phyloP scores from a whole-genome alignment of 495 filamentous ascomycete genomes.

The Xylaria bambusicola region DNA sequence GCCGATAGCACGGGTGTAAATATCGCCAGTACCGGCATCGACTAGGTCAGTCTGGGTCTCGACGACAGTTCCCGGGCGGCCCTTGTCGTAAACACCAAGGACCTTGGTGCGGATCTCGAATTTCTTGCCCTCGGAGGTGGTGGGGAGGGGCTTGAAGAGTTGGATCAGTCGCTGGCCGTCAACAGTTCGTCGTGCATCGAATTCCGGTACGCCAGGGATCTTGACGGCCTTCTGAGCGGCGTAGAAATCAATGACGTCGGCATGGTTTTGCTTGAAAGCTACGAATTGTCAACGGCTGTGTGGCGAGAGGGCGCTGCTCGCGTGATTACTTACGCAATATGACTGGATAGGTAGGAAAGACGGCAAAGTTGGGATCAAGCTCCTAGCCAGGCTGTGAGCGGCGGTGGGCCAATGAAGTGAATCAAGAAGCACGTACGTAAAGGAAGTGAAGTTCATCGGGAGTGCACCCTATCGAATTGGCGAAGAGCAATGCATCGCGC shows the following conservation, averaged over 20 bases:
- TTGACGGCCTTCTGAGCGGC: slow-evolving; percentile 56
- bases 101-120: slow-evolving; percentile 81
- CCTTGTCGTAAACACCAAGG: slow-evolving; percentile 89
- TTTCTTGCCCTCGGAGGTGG: slow-evolving; percentile 66
- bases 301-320: neutral
- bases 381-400: slow-evolving; percentile 54
- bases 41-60: slow-evolving; percentile 79
- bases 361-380: slow-evolving; percentile 76
- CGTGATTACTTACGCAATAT: slow-evolving; percentile 64
- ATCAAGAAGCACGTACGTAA: slow-evolving; percentile 59
- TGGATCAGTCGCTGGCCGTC: slow-evolving; percentile 84
- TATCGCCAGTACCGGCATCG: slow-evolving; percentile 66
- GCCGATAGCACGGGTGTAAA: slow-evolving; percentile 67
- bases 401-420: neutral
- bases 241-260: slow-evolving; percentile 88
- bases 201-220: slow-evolving; percentile 76
- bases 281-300: neutral
- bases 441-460: slow-evolving; percentile 89
- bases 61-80: slow-evolving; percentile 77
- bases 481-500: slow-evolving; percentile 83
- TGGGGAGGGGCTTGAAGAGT: slow-evolving; percentile 75
- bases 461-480: slow-evolving; percentile 81
- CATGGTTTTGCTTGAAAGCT: slow-evolving; percentile 78
- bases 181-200: slow-evolving; percentile 73
- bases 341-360: slow-evolving; percentile 86